phyloP scores from a whole-genome alignment of 768 basidiomycete genomes.

The Leucocoprinus leucothites region DNA sequence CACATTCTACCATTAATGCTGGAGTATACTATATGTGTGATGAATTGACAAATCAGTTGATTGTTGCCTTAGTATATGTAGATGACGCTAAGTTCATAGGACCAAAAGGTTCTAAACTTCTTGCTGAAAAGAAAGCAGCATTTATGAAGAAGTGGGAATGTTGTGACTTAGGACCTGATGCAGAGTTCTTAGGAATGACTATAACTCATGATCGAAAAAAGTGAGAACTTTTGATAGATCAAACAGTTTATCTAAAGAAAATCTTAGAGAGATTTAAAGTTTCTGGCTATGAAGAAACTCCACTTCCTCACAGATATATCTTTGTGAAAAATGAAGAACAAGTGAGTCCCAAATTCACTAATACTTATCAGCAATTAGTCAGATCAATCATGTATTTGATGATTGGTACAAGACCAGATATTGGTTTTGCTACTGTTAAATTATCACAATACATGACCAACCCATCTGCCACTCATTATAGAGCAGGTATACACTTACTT shows the following conservation, averaged over 20 bases:
- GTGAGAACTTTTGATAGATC: slow-evolving; percentile 13
- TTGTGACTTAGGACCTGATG: slow-evolving; percentile 14
- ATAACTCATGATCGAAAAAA: not conserved
- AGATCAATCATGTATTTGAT: slow-evolving; percentile 17
- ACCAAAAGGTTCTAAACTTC: not conserved
- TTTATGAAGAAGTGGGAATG: slow-evolving; percentile 24
- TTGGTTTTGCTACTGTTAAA: slow-evolving; percentile 15
- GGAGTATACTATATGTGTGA: not conserved
- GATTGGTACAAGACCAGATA: slow-evolving; percentile 16
- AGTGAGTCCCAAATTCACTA: not conserved
- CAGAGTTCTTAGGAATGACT: too few species aligned
- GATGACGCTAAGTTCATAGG: not conserved
- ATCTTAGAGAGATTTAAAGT: too few species aligned
- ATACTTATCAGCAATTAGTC: slow-evolving; percentile 11
- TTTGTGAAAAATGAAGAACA: not conserved
- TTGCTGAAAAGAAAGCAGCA: slow-evolving; percentile 10
- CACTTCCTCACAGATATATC: slow-evolving; percentile 12
- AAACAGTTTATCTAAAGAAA: slow-evolving; percentile 17
- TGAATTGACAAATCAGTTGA: too few species aligned
- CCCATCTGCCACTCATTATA: slow-evolving; percentile 9
- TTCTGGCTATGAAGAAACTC: slow-evolving; percentile 1
- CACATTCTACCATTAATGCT: not conserved
- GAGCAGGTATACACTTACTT: slow-evolving; percentile 1
- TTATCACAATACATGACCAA: slow-evolving; percentile 13
- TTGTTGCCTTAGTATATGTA: not conserved